These are phyloP conservation scores for Talaromyces borbonicus DNA, from an alignment of 495 filamentous ascomycete genomes.

Conservation along the genomic window DNA sequence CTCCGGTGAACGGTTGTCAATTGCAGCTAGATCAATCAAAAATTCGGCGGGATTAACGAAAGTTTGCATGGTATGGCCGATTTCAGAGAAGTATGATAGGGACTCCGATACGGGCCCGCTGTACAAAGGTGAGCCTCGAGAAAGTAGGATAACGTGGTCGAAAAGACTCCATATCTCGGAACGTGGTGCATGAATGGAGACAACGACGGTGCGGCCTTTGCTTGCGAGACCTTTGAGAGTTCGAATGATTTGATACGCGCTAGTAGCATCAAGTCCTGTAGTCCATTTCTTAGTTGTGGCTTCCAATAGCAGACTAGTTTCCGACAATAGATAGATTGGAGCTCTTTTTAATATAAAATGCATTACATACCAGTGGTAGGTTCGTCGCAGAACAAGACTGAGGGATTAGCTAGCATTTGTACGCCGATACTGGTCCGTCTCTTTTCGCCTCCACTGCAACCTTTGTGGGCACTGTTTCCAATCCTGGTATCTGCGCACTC, in stretches of 20 bases:
- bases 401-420: conserved; percentile 65
- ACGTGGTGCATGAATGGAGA: conserved; percentile 63
- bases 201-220: conserved; percentile 60
- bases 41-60: conserved; percentile 70
- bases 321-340: no score
- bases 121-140: conserved; percentile 54
- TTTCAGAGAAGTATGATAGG: conserved; percentile 46
- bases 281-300: not conserved
- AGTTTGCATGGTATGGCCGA: conserved; percentile 47
- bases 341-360: no score
- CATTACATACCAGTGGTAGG: conserved; percentile 47
- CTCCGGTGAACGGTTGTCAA: conserved; percentile 55
- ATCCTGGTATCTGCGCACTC: conserved; percentile 65
- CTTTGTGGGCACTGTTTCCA: conserved; percentile 56
- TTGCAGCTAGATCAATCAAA: conserved; percentile 58
- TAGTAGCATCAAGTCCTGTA: conserved; percentile 57
- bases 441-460: conserved; percentile 70
- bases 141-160: conserved; percentile 55
- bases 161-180: conserved; percentile 70
- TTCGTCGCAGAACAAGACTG: conserved; percentile 65
- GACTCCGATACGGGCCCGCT: conserved; percentile 44
- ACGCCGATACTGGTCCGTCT: conserved; percentile 64
- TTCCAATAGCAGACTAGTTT: not conserved
- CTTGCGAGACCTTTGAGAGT: conserved; percentile 55
- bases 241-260: conserved; percentile 60